Evolutionary conservation across 768 basidiomycete genomes (phyloP).

Genomic region (Mycena capillaripes): DNA sequence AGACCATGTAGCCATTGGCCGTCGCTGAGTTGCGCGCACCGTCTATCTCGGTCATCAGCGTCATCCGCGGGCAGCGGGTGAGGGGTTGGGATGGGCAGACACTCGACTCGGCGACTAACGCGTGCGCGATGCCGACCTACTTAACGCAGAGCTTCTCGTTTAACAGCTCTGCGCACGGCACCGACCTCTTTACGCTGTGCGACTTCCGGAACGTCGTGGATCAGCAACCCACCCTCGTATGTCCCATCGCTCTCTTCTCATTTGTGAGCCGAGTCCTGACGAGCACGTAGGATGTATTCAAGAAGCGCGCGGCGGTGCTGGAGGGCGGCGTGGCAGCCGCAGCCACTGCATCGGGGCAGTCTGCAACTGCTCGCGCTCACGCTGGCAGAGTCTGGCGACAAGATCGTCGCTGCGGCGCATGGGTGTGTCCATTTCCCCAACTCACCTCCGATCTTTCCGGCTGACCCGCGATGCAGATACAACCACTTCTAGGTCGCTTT

Average conservation of each 20-base stretch:
- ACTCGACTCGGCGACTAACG: slow-evolving; percentile 60
- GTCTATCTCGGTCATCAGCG: no score
- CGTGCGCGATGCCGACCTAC: slow-evolving; percentile 73
- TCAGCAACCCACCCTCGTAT: slow-evolving; percentile 63
- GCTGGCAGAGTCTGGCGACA: slow-evolving; percentile 63
- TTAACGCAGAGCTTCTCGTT: slow-evolving; percentile 66
- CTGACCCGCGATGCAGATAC: slow-evolving; percentile 51
- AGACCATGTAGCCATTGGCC: no score
- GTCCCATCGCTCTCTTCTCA: neutral
- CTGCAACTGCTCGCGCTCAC: slow-evolving; percentile 68
- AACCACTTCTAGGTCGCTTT: slow-evolving; percentile 66
- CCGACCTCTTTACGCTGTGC: slow-evolving; percentile 65
- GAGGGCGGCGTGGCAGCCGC: slow-evolving; percentile 70
- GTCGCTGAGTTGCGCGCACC: no score
- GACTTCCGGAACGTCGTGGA: slow-evolving; percentile 60
- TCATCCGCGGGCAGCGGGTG: no score
- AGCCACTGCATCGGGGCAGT: slow-evolving; percentile 66
- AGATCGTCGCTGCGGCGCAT: slow-evolving; percentile 65
- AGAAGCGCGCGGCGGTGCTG: slow-evolving; percentile 68
- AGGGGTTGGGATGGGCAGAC: no score
- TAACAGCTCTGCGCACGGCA: slow-evolving; percentile 65
- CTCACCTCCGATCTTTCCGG: no score
- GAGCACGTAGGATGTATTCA: slow-evolving; percentile 63
- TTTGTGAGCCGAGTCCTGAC: neutral
- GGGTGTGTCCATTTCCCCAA: slow-evolving; percentile 45